Conservation (phyloP, 2,329 filamentous ascomycete genomes). For the Aspergillus tanneri region DNA sequence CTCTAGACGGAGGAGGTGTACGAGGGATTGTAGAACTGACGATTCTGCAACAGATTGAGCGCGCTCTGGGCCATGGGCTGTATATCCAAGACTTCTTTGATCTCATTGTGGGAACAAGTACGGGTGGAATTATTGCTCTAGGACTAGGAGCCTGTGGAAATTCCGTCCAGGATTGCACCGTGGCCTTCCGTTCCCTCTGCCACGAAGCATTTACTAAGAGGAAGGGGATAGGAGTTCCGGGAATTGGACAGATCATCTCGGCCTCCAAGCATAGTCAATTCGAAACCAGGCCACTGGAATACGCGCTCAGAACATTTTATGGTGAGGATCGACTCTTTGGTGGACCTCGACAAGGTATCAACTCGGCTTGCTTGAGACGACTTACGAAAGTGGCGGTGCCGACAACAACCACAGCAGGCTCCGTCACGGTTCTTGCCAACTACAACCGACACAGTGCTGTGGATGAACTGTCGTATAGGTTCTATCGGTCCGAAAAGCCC, state of each 20-base stretch:
- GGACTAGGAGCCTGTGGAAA: background rate
- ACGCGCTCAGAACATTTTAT: background rate
- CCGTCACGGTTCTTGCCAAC: background rate
- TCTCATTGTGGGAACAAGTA: slow-evolving; percentile 3
- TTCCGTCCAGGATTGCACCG: background rate
- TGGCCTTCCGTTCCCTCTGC: background rate
- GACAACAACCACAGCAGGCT: background rate
- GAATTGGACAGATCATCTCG: background rate
- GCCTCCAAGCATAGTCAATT: slow-evolving; percentile 2
- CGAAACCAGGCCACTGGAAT: background rate
- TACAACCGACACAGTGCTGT: background rate
- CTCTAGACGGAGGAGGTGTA: background rate
- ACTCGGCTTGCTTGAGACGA: background rate
- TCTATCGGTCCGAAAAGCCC: slow-evolving; percentile 2
- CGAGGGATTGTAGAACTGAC: slow-evolving; percentile 1
- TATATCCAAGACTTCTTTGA: slow-evolving; percentile 4
- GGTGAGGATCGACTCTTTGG: background rate
- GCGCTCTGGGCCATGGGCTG: background rate
- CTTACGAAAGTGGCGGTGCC: background rate
- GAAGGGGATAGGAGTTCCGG: background rate
- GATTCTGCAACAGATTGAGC: background rate
- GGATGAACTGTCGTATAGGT: background rate
- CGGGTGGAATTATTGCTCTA: background rate
- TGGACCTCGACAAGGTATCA: background rate
- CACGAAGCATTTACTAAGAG: background rate